Percentiles rank a stretch among this genome's conserved stretches.
phyloP scores from a whole-genome alignment of 139 green algal genomes.

The Tetradesmus lagerheimii region DNA sequence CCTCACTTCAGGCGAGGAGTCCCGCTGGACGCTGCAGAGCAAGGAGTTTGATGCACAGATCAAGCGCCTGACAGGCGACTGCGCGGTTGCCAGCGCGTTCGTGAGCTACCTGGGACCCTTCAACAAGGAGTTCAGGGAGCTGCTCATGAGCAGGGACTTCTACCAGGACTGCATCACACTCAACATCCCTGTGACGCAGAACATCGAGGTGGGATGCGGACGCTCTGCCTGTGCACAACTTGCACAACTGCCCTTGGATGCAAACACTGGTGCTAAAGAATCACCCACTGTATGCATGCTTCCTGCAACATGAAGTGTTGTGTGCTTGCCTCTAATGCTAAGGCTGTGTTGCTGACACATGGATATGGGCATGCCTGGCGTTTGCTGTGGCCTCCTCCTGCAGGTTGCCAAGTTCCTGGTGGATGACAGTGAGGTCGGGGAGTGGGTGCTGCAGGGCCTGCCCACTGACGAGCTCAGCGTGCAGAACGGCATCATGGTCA shows the following conservation, averaged over 20 bases:
- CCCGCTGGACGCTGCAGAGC: constrained; percentile 89
- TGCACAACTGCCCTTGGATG: not conserved
- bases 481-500: constrained; percentile 97
- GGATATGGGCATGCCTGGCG: not conserved
- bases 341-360: not conserved
- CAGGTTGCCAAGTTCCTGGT: constrained; percentile 90
- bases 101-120: constrained; percentile 95
- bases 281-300: not conserved
- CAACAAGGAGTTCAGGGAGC: constrained; percentile 95
- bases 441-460: constrained; percentile 95
- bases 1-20: constrained; percentile 82
- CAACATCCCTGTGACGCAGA: constrained; percentile 82
- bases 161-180: constrained; percentile 80
- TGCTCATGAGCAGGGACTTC: constrained; percentile 85
- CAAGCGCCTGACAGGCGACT: constrained; percentile 90
- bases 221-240: not conserved
- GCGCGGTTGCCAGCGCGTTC: constrained; percentile 85
- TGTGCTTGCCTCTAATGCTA: not conserved
- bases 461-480: constrained; percentile 94
- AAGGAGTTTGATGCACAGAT: constrained; percentile 90
- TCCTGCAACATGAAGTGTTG: not conserved
- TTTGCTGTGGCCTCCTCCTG: constrained; percentile 63
- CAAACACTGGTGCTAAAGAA: not conserved
- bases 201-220: constrained; percentile 73
- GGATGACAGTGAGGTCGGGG: constrained; percentile 90